phyloP scores from a whole-genome alignment of 495 filamentous ascomycete species.

The Venustampulla echinocandica region DNA sequence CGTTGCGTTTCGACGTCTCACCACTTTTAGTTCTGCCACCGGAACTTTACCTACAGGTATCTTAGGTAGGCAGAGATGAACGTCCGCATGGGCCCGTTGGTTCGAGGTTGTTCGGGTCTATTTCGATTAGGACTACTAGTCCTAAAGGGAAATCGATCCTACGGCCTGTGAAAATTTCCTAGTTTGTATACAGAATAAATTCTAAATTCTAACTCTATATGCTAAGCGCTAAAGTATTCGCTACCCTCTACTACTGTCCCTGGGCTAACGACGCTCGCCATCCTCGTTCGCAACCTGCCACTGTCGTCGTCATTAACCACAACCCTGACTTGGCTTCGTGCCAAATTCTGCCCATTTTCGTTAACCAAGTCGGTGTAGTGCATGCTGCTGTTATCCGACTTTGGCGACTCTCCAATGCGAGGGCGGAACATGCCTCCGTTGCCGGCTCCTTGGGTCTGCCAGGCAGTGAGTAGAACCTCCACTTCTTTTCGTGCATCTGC shows the following conservation, averaged over 20 bases:
- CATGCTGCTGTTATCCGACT: constrained; percentile 13
- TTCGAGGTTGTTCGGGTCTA: too few species aligned
- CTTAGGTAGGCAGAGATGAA: too few species aligned
- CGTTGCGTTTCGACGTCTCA: too few species aligned
- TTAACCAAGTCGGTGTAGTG: constrained; percentile 6
- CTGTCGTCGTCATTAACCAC: constrained; percentile 16
- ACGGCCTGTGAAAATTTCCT: too few species aligned
- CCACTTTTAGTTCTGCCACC: too few species aligned
- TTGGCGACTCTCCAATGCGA: constrained; percentile 11
- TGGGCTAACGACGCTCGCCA: constrained; percentile 14
- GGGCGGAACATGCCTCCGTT: constrained; percentile 18
- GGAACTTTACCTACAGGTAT: too few species aligned
- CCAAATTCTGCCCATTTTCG: background rate
- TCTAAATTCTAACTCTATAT: constrained; percentile 1
- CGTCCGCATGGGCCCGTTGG: too few species aligned
- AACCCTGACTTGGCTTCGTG: constrained; percentile 13
- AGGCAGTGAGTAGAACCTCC: constrained; percentile 54
- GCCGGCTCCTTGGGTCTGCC: constrained; percentile 34
- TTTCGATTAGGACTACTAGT: too few species aligned
- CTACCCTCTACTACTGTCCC: background rate
- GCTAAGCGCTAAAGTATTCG: constrained; percentile 8
- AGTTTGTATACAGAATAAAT: background rate
- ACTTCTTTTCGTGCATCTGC: constrained; percentile 59
- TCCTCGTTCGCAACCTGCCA: constrained; percentile 5
- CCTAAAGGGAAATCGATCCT: too few species aligned